Base-by-base conservation (phyloP, 345 rosid genomes). In the Hibiscus syriacus region DNA sequence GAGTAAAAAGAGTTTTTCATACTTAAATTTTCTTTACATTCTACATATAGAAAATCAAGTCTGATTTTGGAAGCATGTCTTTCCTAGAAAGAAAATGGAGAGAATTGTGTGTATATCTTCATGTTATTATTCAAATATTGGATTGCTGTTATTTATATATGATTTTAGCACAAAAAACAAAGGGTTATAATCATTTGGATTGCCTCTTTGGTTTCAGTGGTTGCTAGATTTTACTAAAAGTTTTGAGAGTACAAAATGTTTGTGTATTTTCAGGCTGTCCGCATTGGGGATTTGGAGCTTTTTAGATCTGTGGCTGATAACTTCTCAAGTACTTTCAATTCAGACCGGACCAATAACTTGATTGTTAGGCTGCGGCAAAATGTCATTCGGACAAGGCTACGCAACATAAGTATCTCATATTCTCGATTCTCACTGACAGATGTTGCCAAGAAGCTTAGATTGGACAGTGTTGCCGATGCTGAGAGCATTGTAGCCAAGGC, bases 281-380 rank as follows among this genome's bases (percentile, higher is more conserved):
- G 85, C 32, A 77, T 84, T 55, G 87, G 87, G 14, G 87, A 84
- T 64, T 73, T 84, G 73, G 87, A 81, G 81, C 85, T 84, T 64
- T 84, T 84, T 23, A 81, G 76, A 63, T 79, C 83, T 17, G 82
- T 81, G 38, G 87, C 87, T 64, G 87, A 84, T 56, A 81, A 84
- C 76, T 84, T 79, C 76, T 77, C 85, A 2, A 57, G 73, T 16
- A 73, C 80, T 36, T 84, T 84, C 76, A 76, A 66, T 48, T 19
- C 71, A 26, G 85, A 84, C 64, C 53, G 81, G 65, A 84, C 85
- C 36, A 74, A 78, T 16, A 84, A 82, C 46, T 55, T 84, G 70
- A 82, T 82, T 27, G 84, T 82, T 55, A 74, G 83, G 74, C 76
- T 82, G 69, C 78, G 84, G 4, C 88, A 84, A 73, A 84, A 84